Evolutionary conservation across 2,329 filamentous ascomycete species (phyloP).

Genomic region (Sporothrix phasma): DNA sequence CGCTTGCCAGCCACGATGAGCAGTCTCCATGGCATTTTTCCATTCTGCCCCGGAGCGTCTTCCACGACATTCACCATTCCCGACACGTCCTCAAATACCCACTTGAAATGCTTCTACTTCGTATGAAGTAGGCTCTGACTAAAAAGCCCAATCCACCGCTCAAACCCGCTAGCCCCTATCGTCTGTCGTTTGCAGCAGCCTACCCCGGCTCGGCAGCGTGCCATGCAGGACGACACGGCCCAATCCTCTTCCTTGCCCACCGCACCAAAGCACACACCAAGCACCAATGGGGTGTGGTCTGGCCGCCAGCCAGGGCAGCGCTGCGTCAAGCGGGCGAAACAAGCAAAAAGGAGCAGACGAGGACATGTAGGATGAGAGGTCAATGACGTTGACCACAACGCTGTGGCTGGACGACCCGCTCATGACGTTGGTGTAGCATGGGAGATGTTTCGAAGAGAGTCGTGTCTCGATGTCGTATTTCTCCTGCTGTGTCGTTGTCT

Average conservation of each 20-base stretch:
- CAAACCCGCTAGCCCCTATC: not conserved
- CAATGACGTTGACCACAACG: constrained; percentile 14
- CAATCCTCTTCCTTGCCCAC: not conserved
- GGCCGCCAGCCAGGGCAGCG: constrained; percentile 4
- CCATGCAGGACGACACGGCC: not conserved
- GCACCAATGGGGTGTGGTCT: not conserved
- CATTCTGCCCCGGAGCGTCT: not conserved
- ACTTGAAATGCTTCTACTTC: too few species aligned
- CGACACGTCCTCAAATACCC: too few species aligned
- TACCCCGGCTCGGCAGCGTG: constrained; percentile 2
- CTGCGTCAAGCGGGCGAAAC: not conserved
- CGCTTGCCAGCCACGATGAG: not conserved
- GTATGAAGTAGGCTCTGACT: not conserved
- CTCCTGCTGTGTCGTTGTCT: not conserved
- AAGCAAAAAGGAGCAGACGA: not conserved
- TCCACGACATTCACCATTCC: not conserved
- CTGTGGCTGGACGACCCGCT: constrained; percentile 12
- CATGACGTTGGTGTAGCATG: not conserved
- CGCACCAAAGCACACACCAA: not conserved
- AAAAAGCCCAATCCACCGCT: too few species aligned
- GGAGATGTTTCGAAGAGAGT: not conserved
- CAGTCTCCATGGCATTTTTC: not conserved
- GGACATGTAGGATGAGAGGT: not conserved
- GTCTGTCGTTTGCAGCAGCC: not conserved
- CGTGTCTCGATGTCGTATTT: not conserved